Conservation (phyloP, 495 filamentous ascomycete genomes). For the Oleoguttula mirabilis region DNA sequence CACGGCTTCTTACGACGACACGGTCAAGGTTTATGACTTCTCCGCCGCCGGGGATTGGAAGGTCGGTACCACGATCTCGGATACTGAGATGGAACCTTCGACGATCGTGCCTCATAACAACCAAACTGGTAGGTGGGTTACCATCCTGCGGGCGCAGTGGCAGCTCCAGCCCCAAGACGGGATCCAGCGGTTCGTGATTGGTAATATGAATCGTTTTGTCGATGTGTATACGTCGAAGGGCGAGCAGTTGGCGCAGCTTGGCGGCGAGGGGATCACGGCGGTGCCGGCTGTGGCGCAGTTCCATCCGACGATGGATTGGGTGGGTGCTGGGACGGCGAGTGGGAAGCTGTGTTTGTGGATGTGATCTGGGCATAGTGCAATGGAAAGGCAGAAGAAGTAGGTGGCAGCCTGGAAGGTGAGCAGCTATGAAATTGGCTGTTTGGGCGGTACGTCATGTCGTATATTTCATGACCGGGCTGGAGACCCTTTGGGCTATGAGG, state of each 20-base stretch:
- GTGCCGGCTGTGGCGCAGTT: constrained; percentile 89
- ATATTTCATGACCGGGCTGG: too few relatives aligned
- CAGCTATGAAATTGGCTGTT: too few relatives aligned
- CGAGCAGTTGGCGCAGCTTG: constrained; percentile 82
- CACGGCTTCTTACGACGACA: constrained; percentile 89
- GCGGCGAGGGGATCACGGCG: constrained; percentile 78
- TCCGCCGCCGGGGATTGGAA: constrained; percentile 52
- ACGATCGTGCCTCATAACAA: constrained; percentile 76
- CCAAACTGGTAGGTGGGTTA: constrained; percentile 79
- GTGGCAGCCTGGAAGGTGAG: too few relatives aligned
- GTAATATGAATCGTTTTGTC: constrained; percentile 96
- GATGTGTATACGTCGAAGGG: constrained; percentile 73
- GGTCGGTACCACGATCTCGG: constrained; percentile 31
- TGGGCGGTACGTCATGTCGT: too few relatives aligned
- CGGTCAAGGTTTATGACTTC: constrained; percentile 81
- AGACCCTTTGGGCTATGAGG: too few relatives aligned
- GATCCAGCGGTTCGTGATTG: constrained; percentile 78
- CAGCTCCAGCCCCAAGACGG: constrained; percentile 63
- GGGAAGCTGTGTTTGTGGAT: constrained; percentile 82
- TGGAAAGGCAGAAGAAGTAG: too few relatives aligned
- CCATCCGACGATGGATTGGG: constrained; percentile 79
- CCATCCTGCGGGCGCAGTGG: constrained; percentile 84
- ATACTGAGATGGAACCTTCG: constrained; percentile 54
- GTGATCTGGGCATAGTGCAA: too few relatives aligned
- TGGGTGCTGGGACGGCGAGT: constrained; percentile 82